phyloP scores from a whole-genome alignment of 805 yeast genomes.

The Cyberlindnera suaveolens region DNA sequence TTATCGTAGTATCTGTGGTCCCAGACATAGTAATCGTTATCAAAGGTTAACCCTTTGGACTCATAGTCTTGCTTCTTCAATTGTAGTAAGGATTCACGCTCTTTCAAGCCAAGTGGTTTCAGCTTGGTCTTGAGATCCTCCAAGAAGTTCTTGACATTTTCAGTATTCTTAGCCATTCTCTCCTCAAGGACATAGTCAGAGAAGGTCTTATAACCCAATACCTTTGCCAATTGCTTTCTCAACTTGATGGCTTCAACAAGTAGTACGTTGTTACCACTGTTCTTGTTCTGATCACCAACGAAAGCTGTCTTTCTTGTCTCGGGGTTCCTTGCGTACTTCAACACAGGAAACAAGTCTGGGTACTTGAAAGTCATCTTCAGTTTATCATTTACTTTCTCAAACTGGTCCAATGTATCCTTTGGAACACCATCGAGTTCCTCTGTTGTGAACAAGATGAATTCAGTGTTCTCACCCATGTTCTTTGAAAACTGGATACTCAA shows the following conservation, averaged over 20 bases:
- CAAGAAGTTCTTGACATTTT: constrained; percentile 55
- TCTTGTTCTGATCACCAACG: constrained; percentile 62
- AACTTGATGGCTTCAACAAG: constrained; percentile 53
- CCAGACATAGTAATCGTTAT: constrained; percentile 55
- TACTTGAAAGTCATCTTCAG: constrained; percentile 73
- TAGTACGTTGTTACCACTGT: constrained; percentile 55
- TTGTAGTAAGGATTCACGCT: constrained; percentile 38
- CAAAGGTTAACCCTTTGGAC: constrained; percentile 36
- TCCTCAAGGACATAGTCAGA: constrained; percentile 69
- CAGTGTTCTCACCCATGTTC: constrained; percentile 68
- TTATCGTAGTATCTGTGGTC: constrained; percentile 66
- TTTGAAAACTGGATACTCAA: constrained; percentile 52
- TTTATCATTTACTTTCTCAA: constrained; percentile 39
- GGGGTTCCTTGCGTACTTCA: constrained; percentile 60
- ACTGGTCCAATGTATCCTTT: constrained; percentile 50
- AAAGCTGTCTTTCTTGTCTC: constrained; percentile 63
- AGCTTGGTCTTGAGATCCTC: constrained; percentile 54
- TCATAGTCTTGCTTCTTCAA: constrained; percentile 50
- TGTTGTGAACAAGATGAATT: constrained; percentile 48
- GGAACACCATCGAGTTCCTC: constrained; percentile 76
- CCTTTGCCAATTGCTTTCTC: constrained; percentile 55
- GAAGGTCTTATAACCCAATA: constrained; percentile 62
- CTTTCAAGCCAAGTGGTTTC: constrained; percentile 52
- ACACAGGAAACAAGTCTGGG: constrained; percentile 74
- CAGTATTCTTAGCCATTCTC: constrained; percentile 71